Evolutionary conservation across 495 filamentous ascomycete genomes (phyloP).

Genomic region (Hyaloscypha bicolor): DNA sequence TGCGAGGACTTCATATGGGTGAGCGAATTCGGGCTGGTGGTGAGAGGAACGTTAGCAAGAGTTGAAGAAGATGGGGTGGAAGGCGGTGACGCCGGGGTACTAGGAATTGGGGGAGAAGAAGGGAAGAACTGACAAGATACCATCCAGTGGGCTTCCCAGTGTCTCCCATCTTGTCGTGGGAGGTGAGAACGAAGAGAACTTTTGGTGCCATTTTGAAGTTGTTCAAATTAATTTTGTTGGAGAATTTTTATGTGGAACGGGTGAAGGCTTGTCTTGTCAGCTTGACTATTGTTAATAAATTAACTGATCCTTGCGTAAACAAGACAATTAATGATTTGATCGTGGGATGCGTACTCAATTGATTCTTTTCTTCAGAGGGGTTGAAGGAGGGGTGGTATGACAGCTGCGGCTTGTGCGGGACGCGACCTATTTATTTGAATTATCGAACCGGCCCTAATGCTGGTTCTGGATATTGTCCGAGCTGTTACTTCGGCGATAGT

Average conservation of each 20-base stretch:
- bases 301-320: neutral
- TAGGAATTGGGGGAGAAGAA: neutral
- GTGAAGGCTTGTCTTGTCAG: neutral
- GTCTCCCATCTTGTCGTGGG: conserved; percentile 54
- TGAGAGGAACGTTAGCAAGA: conserved; percentile 4
- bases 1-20: conserved; percentile 63
- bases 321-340: neutral
- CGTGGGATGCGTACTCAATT: neutral
- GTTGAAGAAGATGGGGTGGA: neutral
- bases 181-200: conserved; percentile 70
- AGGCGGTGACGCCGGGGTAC: neutral
- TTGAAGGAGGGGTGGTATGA: neutral
- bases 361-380: neutral
- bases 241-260: too few relatives aligned
- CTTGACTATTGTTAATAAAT: neutral
- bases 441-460: neutral
- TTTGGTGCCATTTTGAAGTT: conserved; percentile 38
- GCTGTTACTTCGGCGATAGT: neutral
- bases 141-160: conserved; percentile 62
- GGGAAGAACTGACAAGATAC: conserved; percentile 54
- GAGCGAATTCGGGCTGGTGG: conserved; percentile 70
- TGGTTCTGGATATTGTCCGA: neutral
- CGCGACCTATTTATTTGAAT: neutral
- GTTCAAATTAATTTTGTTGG: neutral
- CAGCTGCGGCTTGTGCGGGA: neutral